These are phyloP conservation scores for Claviceps spartinae DNA, from an alignment of 2,329 filamentous ascomycete species.

Conservation along the genomic window DNA sequence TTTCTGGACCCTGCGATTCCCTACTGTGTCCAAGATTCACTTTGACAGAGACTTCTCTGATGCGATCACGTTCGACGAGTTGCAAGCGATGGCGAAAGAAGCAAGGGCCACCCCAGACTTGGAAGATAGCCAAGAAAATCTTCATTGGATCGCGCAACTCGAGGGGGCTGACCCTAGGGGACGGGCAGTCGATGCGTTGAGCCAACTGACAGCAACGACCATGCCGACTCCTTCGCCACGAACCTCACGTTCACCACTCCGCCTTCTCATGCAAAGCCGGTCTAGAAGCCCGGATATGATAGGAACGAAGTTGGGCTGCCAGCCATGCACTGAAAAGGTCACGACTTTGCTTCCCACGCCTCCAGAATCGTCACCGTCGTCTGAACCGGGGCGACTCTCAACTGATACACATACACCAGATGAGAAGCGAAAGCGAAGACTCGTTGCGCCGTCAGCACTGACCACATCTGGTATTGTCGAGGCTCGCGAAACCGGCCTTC, in stretches of 20 bases:
- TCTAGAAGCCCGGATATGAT: background rate
- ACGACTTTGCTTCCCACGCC: constrained; percentile 5
- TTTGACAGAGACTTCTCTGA: constrained; percentile 59
- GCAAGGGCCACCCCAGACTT: constrained; percentile 35
- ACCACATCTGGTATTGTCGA: constrained; percentile 9
- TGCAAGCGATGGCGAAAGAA: constrained; percentile 52
- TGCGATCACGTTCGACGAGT: constrained; percentile 51
- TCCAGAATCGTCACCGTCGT: constrained; percentile 6
- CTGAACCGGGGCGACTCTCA: background rate
- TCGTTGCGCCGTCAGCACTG: background rate
- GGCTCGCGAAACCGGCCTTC: background rate
- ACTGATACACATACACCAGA: background rate
- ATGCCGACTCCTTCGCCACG: constrained; percentile 21
- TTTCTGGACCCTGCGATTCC: constrained; percentile 66
- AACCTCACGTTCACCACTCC: constrained; percentile 3
- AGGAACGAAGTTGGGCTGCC: background rate
- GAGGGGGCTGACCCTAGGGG: constrained; percentile 38
- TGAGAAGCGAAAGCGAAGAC: constrained; percentile 6
- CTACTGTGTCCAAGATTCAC: constrained; percentile 63
- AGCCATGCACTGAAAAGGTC: background rate
- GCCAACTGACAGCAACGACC: constrained; percentile 30
- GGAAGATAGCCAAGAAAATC: constrained; percentile 46
- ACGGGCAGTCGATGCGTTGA: constrained; percentile 27
- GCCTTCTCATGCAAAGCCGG: background rate
- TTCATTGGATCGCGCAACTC: constrained; percentile 47